Percentiles rank a stretch among this genome's conserved stretches.
Conservation (phyloP, 495 filamentous ascomycete genomes). For the Hypoxylon fuscum region DNA sequence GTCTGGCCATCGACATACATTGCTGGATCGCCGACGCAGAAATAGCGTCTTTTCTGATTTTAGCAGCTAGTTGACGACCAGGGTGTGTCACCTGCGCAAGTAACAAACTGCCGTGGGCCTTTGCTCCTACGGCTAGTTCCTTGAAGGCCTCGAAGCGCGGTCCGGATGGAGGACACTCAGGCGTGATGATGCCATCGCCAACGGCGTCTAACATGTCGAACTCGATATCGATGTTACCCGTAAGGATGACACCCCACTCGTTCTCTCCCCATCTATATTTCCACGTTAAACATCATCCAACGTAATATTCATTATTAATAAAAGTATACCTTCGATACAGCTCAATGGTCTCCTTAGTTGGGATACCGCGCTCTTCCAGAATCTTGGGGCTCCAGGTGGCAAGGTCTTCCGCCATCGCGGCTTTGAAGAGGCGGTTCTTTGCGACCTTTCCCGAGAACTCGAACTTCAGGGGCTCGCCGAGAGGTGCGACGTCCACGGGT, state of each 20-base stretch:
- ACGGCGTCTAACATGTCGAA: constrained; percentile 64
- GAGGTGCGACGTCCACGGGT: constrained; percentile 25
- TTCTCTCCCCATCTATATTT: constrained; percentile 65
- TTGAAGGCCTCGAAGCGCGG: constrained; percentile 67
- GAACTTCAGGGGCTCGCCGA: constrained; percentile 65
- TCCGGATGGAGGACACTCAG: constrained; percentile 53
- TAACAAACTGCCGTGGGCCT: constrained; percentile 62
- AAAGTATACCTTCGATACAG: constrained; percentile 51
- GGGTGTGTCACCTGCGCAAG: constrained; percentile 68
- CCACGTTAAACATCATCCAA: neutral
- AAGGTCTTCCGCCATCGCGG: constrained; percentile 68
- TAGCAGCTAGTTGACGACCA: constrained; percentile 61
- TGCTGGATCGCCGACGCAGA: constrained; percentile 66
- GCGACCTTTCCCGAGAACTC: constrained; percentile 62
- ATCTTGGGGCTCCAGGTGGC: constrained; percentile 64
- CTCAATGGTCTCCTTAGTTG: constrained; percentile 64
- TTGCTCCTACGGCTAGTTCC: constrained; percentile 57
- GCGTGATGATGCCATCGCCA: constrained; percentile 65
- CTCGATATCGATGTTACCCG: constrained; percentile 69
- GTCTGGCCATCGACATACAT: constrained; percentile 27
- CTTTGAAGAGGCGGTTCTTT: constrained; percentile 67
- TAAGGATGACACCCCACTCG: constrained; percentile 62
- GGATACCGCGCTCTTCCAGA: constrained; percentile 63
- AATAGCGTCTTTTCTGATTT: constrained; percentile 62
- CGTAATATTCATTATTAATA: neutral